Conservation (phyloP, 2,329 filamentous ascomycete species). For the Diaporthe aspalathi region DNA sequence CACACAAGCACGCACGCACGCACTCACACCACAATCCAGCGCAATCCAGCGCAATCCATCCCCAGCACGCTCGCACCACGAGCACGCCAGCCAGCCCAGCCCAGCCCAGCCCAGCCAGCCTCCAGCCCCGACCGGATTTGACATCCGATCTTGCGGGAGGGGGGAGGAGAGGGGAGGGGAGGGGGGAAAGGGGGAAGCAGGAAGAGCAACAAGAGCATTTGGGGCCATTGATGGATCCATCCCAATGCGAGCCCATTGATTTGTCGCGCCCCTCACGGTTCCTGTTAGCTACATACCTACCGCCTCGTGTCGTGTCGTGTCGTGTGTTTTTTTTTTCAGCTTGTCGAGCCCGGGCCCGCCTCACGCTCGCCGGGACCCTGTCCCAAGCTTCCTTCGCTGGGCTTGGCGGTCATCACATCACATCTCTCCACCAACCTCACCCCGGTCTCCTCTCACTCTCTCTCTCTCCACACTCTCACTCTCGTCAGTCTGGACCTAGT, state of each 20-base stretch:
- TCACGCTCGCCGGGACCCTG: neutral
- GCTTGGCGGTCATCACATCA: conserved; percentile 24
- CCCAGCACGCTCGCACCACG: too few relatives aligned
- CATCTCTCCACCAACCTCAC: neutral
- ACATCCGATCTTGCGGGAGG: neutral
- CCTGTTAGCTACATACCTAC: neutral
- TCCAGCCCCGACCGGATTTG: neutral
- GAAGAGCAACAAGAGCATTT: neutral
- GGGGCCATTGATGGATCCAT: neutral
- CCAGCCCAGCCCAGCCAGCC: neutral
- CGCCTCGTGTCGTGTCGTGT: neutral
- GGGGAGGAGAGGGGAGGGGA: too few relatives aligned
- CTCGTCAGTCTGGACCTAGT: too few relatives aligned
- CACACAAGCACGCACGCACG: too few relatives aligned
- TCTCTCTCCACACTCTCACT: neutral
- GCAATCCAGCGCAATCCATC: neutral
- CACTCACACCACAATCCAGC: neutral
- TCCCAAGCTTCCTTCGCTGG: conserved; percentile 18
- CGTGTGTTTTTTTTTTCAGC: neutral
- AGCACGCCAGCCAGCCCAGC: neutral
- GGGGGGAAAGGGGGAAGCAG: neutral
- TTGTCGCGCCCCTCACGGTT: too few relatives aligned
- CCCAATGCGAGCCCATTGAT: neutral
- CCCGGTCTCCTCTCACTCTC: neutral
- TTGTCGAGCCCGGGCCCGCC: neutral